Conservation (phyloP, 2,329 filamentous ascomycete genomes). For the Karstenula rhodostoma region DNA sequence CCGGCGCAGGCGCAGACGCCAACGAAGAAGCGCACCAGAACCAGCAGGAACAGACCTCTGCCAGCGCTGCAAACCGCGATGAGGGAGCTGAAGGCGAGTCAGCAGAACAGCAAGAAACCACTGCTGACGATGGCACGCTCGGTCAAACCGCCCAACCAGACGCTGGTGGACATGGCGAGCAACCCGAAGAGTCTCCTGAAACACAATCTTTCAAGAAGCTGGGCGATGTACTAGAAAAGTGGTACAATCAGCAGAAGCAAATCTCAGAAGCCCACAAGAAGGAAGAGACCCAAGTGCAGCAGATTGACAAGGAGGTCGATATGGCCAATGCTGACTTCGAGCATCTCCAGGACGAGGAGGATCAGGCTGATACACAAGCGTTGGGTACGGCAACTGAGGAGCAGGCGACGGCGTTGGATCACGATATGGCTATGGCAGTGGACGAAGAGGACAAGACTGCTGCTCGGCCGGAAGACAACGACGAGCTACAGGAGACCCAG, state of each 20-base stretch:
- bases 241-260: constrained; percentile 87
- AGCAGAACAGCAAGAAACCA: constrained; percentile 68
- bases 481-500: constrained; percentile 40
- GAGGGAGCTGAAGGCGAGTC: constrained; percentile 72
- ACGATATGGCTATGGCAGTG: constrained; percentile 84
- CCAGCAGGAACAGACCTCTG: constrained; percentile 67
- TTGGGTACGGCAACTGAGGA: constrained; percentile 89
- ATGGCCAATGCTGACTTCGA: constrained; percentile 87
- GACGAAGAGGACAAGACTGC: constrained; percentile 58
- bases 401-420: constrained; percentile 83
- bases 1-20: constrained; percentile 70
- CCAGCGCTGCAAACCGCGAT: constrained; percentile 66
- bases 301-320: constrained; percentile 67
- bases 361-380: constrained; percentile 86
- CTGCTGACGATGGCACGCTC: constrained; percentile 68
- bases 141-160: constrained; percentile 46
- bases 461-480: constrained; percentile 44
- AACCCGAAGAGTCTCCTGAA: constrained; percentile 52
- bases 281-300: constrained; percentile 59
- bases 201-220: constrained; percentile 90
- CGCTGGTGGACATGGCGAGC: constrained; percentile 47
- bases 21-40: constrained; percentile 64
- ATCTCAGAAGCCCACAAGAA: constrained; percentile 65
- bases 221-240: constrained; percentile 89
- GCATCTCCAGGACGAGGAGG: constrained; percentile 85